Evolutionary conservation across 179 eudicot species (phyloP), one percentile per base, ranked within the genome.

Genomic region (Beta lomatogona): DNA sequence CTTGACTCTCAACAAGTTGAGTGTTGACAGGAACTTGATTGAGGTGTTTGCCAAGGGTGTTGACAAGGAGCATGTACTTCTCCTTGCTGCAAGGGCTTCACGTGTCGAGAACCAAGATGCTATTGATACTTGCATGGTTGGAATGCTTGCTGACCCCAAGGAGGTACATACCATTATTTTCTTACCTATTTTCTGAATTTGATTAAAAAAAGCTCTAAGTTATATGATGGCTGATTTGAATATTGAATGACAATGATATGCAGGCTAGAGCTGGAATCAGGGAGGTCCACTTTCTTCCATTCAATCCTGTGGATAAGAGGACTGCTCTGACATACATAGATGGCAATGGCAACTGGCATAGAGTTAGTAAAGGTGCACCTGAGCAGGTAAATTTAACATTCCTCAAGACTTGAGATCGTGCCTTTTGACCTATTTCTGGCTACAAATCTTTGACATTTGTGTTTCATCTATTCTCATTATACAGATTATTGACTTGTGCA

Each of bases 291-390:
- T 93, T 93, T 86, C 87, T 93, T 36, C 97, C 97, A 60, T 93
- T 93, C 84, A 93, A 93, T 59, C 97, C 97, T 0, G 97, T 93
- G 57, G 94, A 93, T 71, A 93, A 93, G 87, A 90, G 97, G 80
- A 93, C 97, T 76, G 94, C 97, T 73, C 77, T 93, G 77, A 93
- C 94, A 16, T 93, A 93, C 82, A 88, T 89, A 44, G 97, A 93
- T 80, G 71, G 67, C 15, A 69, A 77, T 36, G 94, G 92, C 21
- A 85, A 91, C 82, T 93, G 94, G 94, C 92, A 91, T 81, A 80
- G 97, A 73, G 89, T 82, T 53, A 93, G 94, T 87, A 93, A 93
- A 71, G 97, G 97, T 84, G 97, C 97, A 68, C 97, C 97, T 15
- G 97, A 93, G 85, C 97, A 93, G 92, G 97, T 92, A 72, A 46